Evolutionary conservation across 2,329 filamentous ascomycete genomes (phyloP), one percentile per base, ranked within the genome.

Genomic region (Hypoxylon sp.): DNA sequence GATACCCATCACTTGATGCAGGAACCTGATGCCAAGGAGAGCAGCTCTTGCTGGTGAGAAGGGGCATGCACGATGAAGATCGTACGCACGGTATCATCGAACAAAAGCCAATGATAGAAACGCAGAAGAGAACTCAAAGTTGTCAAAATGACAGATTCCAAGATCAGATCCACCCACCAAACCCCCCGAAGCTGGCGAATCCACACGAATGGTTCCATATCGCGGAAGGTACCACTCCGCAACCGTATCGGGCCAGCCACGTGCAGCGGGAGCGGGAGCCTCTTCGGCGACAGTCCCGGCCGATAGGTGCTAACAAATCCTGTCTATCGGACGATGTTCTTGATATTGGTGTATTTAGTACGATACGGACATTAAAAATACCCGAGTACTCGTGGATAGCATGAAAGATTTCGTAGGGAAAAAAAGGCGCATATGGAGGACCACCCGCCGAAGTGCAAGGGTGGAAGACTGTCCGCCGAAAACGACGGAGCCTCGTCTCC

Each of bases 201-300:
- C 67, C 53, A 55, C 50, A 36, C 51, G 38, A 67, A 59, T 65
- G 69, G 60, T 51, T 58, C 60, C 55, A 72, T 60, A 60, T 59
- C 58, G 45, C 73, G 73, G 73, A 71, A 49, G 3, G 30, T 63
- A 51, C 34, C 36, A 58, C 63, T 69, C 73, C 73, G 73, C 49
- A 3, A n/a, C 61, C 48, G 13, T 46, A 74, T 72, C 55, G 38
- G 65, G 72, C 49, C 58, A 67, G 64, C 61, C 63, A 51, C 46
- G 60, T 67, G 57, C 17, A 43, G 49, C 57, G 60, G 60, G 64
- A 64, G 60, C 64, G 63, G 60, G 36, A 67, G 36, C 51, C 45
- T 46, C 48, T 51, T 59, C 67, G 61, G 61, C 58, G 53, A 30
- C 49, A 57, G 51, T 32, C 55, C 52, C 60, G 63, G 45, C 41